Base-by-base conservation (phyloP, 805 yeast species). In the Kluyveromyces aestuarii region DNA sequence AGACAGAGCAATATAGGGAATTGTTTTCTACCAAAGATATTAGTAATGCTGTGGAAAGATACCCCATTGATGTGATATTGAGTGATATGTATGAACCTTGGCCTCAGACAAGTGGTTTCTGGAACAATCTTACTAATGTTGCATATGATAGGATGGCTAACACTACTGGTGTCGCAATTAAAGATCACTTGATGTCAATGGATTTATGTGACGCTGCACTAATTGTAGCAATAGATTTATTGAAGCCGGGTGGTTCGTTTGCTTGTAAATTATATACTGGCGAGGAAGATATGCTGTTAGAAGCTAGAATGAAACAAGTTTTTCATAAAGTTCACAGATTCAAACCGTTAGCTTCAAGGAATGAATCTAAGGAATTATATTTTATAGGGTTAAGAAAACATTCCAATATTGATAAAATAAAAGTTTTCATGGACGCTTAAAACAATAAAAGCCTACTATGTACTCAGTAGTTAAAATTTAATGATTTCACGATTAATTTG, bases 131-230 rank as follows among this genome's bases (percentile, higher is more conserved):
- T 74, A 80, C 87, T 82, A 83, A 82, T 81, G 77, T 76, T 48
- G 80, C 96, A 43, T 84, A 81, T 63, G 72, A 72, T 69, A 91
- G 96, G 98, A 84, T 91, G 86, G 86, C 88, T 44, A 91, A 91
- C 61, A 87, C 97, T 4, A 73, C 89, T 13, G 98, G 99, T 4
- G 68, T 87, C 39, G 77, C 82, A 9, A 80, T 84, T 39, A 78
- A 79, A 53, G 99, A 91, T 64, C 98, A 91, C 66, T 69, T 76
- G 13, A 80, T 79, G 55, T 88, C 96, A 52, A 84, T 93, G 54
- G 87, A 90, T 60, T 70, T 91, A 27, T 91, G 97, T 64, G 93
- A 87, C 57, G 96, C 96, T 0, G 96, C 96, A 0, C 64, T 93
- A 46, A 73, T 87, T 7, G 74, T 90, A 45, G 83, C 95, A 1